A percentile compares a stretch with the other conserved stretches of the same genome.
Evolutionary conservation across 371 early-diverging fungal genomes (phyloP).

Genomic region (Syncephalastrum monosporum): DNA sequence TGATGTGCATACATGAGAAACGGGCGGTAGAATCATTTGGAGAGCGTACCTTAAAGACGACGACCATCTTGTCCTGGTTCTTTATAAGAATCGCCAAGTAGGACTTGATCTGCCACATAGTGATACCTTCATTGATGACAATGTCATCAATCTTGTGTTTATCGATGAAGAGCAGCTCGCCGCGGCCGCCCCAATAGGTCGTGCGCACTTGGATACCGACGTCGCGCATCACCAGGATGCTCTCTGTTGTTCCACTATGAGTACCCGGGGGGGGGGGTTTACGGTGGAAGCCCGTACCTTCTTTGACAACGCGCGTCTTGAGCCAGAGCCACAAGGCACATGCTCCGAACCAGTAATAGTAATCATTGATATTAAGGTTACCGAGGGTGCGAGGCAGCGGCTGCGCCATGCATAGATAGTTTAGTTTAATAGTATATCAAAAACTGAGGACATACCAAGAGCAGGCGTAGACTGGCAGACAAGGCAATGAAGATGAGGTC

Average conservation of each 20-base stretch:
- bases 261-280: neutral
- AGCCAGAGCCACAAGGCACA: slow-evolving; percentile 8
- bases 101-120: slow-evolving; percentile 71
- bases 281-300: neutral
- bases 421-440: too few relatives aligned
- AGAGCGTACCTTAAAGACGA: slow-evolving; percentile 67
- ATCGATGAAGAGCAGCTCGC: slow-evolving; percentile 63
- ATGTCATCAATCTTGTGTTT: slow-evolving; percentile 60
- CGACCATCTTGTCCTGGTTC: slow-evolving; percentile 60
- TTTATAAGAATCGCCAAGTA: slow-evolving; percentile 71
- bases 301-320: slow-evolving; percentile 7
- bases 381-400: neutral
- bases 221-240: slow-evolving; percentile 59
- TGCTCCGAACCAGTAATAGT: neutral
- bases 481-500: slow-evolving; percentile 7
- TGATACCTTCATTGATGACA: slow-evolving; percentile 76
- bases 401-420: too few relatives aligned
- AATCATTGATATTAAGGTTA: neutral
- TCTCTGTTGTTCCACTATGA: slow-evolving; percentile 37
- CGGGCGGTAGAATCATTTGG: neutral
- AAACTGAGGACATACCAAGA: slow-evolving; percentile 4
- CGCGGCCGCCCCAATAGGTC: slow-evolving; percentile 53
- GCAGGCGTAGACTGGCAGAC: neutral
- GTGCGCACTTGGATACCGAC: slow-evolving; percentile 75
- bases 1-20: neutral